phyloP scores from a whole-genome alignment of 1,284 basidiomycete species.

The Malassezia psittaci region DNA sequence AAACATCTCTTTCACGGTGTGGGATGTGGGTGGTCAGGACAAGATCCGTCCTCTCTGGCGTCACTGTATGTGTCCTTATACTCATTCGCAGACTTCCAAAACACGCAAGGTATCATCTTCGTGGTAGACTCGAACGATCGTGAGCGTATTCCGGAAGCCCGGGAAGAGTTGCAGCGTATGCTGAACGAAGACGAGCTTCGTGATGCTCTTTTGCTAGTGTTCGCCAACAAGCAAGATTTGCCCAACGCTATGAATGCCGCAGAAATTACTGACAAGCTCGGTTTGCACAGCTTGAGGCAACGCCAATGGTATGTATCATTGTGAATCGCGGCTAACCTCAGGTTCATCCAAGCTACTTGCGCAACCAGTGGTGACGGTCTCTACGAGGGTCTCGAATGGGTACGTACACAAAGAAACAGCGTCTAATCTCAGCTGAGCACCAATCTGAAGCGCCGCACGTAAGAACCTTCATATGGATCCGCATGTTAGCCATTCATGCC shows the following conservation, averaged over 20 bases:
- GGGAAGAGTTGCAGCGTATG: constrained; percentile 99
- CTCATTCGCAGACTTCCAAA: constrained; percentile 73
- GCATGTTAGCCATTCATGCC: too few relatives aligned
- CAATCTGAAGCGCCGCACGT: constrained; percentile 74
- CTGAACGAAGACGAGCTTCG: constrained; percentile 98
- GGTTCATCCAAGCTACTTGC: constrained; percentile 99
- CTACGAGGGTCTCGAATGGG: constrained; percentile 68
- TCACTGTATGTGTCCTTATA: constrained; percentile 65
- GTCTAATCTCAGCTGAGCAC: constrained; percentile 55
- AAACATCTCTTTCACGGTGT: constrained; percentile 99
- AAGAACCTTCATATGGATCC: constrained; percentile 20
- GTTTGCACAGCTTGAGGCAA: constrained; percentile 89
- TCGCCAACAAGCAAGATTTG: constrained; percentile 99
- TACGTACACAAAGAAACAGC: constrained; percentile 13
- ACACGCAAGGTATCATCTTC: constrained; percentile 99
- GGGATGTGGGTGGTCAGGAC: constrained; percentile 82
- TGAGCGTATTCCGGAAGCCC: constrained; percentile 97
- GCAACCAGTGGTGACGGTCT: constrained; percentile 97
- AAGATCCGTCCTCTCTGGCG: constrained; percentile 82
- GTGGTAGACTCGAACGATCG: constrained; percentile 99
- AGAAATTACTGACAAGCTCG: constrained; percentile 99
- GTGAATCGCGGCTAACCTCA: background rate
- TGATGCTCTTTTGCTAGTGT: constrained; percentile 94
- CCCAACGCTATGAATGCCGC: constrained; percentile 99
- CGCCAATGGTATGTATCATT: constrained; percentile 51